Percentiles rank a stretch among this genome's conserved stretches.
phyloP scores from a whole-genome alignment of 352 stramenopile genomes.

The Phytophthora colocasiae region DNA sequence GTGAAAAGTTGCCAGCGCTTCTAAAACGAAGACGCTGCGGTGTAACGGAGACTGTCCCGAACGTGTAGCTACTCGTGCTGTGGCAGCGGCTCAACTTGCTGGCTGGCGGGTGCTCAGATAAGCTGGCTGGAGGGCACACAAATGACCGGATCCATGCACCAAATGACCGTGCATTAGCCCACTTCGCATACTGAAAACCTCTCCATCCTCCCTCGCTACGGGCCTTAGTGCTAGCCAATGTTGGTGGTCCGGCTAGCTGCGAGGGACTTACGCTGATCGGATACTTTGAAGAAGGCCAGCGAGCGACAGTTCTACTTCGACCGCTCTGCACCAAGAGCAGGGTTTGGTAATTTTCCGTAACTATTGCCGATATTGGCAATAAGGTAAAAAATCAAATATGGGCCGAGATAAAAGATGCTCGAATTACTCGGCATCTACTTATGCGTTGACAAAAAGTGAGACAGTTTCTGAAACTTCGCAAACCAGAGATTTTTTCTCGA shows the following conservation, averaged over 20 bases:
- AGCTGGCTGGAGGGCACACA: background rate
- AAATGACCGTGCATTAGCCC: background rate
- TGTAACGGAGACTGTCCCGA: constrained; percentile 36
- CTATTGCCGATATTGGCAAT: no score
- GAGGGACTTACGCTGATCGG: constrained; percentile 4
- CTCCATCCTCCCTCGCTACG: background rate
- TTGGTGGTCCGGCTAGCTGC: constrained; percentile 16
- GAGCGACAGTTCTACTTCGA: constrained; percentile 25
- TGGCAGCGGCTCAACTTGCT: constrained; percentile 10
- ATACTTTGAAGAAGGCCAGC: background rate
- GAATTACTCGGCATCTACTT: no score
- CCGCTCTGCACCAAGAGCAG: constrained; percentile 12
- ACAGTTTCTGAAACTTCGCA: no score
- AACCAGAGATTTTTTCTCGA: no score
- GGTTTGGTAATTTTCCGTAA: no score
- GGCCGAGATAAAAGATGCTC: no score
- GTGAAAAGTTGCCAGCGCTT: constrained; percentile 25
- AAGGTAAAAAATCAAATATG: no score
- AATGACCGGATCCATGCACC: background rate
- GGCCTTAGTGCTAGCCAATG: background rate
- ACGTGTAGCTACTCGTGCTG: constrained; percentile 12
- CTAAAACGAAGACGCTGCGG: constrained; percentile 27
- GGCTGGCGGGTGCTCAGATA: constrained; percentile 15
- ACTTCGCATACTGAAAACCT: constrained; percentile 17
- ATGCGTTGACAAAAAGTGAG: no score